Percentiles rank a stretch among this genome's conserved stretches.
phyloP scores from a whole-genome alignment of 23 red algal species.

The Cyanidiococcus yangmingshanensis region DNA sequence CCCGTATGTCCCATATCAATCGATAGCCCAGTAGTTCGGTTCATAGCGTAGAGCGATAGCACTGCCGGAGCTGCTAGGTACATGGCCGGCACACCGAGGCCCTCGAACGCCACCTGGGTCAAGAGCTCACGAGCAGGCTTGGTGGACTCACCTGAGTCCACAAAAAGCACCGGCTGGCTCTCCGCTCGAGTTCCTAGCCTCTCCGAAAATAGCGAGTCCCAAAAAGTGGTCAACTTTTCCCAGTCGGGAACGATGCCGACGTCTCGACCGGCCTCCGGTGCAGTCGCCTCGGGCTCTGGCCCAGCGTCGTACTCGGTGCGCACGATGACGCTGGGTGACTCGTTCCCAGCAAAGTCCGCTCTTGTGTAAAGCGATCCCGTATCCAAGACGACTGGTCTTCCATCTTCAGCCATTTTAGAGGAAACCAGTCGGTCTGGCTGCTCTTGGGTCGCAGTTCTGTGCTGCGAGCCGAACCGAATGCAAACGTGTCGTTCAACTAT shows the following conservation, averaged over 20 bases:
- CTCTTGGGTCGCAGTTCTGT: too few relatives aligned
- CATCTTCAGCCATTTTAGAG: background rate
- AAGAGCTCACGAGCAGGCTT: background rate
- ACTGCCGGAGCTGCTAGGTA: constrained; percentile 11
- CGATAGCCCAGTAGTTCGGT: background rate
- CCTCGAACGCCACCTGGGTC: constrained; percentile 7
- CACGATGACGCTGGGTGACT: background rate
- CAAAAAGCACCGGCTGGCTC: background rate
- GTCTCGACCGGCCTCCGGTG: background rate
- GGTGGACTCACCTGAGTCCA: background rate
- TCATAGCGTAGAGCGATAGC: background rate
- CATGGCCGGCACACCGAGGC: constrained; percentile 1
- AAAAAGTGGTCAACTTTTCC: background rate
- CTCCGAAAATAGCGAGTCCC: background rate
- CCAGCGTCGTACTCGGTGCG: background rate
- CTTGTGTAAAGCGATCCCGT: background rate
- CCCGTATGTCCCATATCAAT: background rate
- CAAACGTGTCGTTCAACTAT: too few relatives aligned
- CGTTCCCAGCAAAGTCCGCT: background rate
- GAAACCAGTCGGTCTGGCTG: too few relatives aligned
- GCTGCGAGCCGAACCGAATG: too few relatives aligned
- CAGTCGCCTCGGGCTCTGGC: background rate
- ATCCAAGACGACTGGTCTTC: background rate
- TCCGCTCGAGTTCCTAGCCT: background rate
- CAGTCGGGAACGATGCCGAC: background rate